phyloP scores from a whole-genome alignment of 2,329 filamentous ascomycete genomes.

The Diaporthe sp. region DNA sequence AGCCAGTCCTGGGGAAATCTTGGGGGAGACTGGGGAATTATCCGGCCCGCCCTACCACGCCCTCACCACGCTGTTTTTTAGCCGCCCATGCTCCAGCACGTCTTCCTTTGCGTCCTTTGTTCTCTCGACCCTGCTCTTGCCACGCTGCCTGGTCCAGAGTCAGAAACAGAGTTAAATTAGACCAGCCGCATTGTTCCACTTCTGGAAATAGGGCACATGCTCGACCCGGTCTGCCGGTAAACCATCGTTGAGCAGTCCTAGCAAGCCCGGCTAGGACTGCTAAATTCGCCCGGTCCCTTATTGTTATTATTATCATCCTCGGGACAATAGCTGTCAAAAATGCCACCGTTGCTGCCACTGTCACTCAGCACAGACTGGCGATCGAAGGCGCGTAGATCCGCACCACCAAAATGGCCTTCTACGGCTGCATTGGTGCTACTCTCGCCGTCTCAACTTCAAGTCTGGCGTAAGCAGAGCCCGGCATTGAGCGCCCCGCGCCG shows the following conservation, averaged over 20 bases:
- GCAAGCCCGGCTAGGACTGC: not conserved
- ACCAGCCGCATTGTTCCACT: constrained; percentile 13
- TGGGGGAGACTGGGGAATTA: not conserved
- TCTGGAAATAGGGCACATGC: not conserved
- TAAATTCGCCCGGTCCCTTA: not conserved
- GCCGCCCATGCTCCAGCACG: not conserved
- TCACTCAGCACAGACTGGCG: constrained; percentile 28
- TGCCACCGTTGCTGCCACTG: constrained; percentile 29
- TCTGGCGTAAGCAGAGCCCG: not conserved
- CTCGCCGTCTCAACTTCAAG: not conserved
- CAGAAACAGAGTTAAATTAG: constrained; percentile 1
- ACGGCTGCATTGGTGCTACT: constrained; percentile 15
- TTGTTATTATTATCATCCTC: not conserved
- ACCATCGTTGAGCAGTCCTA: constrained; percentile 6
- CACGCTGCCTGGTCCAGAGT: not conserved
- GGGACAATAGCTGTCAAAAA: constrained; percentile 14
- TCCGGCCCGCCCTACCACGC: not conserved
- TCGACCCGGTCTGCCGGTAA: constrained; percentile 14
- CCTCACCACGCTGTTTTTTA: not conserved
- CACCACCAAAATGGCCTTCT: not conserved
- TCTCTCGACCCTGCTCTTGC: not conserved
- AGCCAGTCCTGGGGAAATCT: not conserved
- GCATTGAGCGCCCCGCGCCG: not conserved
- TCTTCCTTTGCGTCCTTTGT: constrained; percentile 19
- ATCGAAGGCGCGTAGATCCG: constrained; percentile 30